Evolutionary conservation across 2,329 filamentous ascomycete genomes (phyloP).

Genomic region (Fusarium nygamai): DNA sequence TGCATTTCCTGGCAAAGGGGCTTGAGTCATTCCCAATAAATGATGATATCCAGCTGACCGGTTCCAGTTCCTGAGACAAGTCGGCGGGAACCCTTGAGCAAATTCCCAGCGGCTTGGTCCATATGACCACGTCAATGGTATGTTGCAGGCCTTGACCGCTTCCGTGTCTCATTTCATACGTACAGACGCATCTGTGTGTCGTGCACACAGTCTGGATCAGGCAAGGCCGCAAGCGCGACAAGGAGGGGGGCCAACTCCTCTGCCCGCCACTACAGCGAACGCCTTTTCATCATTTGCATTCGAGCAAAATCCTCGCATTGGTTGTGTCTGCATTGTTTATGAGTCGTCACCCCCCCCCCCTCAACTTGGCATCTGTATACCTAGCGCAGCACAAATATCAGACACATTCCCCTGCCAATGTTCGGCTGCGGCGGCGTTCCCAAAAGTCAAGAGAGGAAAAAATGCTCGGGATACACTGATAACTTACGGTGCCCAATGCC

Average conservation of each 20-base stretch:
- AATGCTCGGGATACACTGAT: constrained; percentile 6
- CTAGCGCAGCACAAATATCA: constrained; percentile 3
- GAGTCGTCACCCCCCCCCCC: constrained; percentile 5
- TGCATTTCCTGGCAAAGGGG: constrained; percentile 3
- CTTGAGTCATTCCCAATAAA: constrained; percentile 25
- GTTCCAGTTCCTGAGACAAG: constrained; percentile 35
- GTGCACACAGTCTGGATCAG: constrained; percentile 12
- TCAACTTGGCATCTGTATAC: not conserved
- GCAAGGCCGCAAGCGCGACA: constrained; percentile 12
- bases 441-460: not conserved
- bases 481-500: not conserved
- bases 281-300: constrained; percentile 29
- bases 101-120: constrained; percentile 37
- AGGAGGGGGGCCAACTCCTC: constrained; percentile 11
- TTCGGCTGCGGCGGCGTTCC: constrained; percentile 17
- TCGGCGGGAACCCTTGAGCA: not conserved
- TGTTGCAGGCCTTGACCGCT: constrained; percentile 28
- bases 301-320: constrained; percentile 13
- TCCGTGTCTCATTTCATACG: constrained; percentile 19
- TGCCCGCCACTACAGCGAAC: constrained; percentile 12
- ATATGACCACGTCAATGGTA: constrained; percentile 29
- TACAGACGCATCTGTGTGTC: constrained; percentile 21
- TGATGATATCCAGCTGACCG: constrained; percentile 28
- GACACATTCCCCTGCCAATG: constrained; percentile 7
- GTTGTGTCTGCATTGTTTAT: constrained; percentile 12